Base-by-base conservation (phyloP, 1,284 basidiomycete genomes). In the Malassezia restricta region DNA sequence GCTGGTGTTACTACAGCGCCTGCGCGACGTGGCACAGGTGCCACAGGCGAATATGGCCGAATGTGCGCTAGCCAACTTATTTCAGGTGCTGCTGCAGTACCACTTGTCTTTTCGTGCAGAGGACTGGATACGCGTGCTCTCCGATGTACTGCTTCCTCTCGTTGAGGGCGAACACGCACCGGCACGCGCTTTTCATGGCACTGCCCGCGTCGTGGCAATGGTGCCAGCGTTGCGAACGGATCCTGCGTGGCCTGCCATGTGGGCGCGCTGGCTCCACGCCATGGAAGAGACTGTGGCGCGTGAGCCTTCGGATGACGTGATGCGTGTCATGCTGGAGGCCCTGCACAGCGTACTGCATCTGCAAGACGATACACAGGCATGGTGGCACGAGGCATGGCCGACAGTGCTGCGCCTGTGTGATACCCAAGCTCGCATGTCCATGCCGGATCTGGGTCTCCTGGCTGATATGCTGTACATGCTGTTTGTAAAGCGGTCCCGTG, bases 11-110 rank as follows among this genome's bases (percentile, higher is more conserved):
- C 76, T 98, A 2, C 77, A 83, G 1, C 86, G 89, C 70, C 80
- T 96, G 6, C 79, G 91, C 3, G 82, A 82, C 0, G 78, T 96
- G 1, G 87, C 87, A 58, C 81, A 82, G 3, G 92, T 94, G 68
- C 68, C 79, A 0, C 79, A 91, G 24, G 81, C 84, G 28, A 90
- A 96, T 68, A 88, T 94, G 0, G 81, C 91, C 11, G 84, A 86
- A 57, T 87, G 89, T 2, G 88, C 91, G 3, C 91, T 96, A 53
- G 88, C 94, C 73, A 95, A 90, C 2, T 75, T 98, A 49, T 98
- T 95, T 77, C 80, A 90, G 40, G 88, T 89, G 0, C 80, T 96
- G 74, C 87, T 92, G 72, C 79, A 95, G 15, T 96, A 96, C 70
- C 91, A 90, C 5, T 81, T 82, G 8, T 85, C 83, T 2, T 77